Evolutionary conservation across 176 grass and related monocot genomes (phyloP).

Genomic region (Lolium rigidum): DNA sequence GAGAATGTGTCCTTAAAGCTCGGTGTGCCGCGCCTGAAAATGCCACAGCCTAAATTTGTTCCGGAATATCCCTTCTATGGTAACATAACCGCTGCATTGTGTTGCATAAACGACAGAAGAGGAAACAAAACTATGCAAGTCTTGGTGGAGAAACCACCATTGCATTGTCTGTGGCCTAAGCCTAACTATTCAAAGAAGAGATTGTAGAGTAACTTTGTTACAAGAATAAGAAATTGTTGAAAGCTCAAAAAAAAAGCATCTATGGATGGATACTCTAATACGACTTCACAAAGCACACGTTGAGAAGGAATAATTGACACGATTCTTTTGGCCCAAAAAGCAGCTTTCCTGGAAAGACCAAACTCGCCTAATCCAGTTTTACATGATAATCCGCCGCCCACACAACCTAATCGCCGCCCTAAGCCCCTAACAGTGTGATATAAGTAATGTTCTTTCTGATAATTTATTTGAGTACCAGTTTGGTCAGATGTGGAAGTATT

Average conservation of each 20-base stretch:
- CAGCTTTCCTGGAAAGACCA: slow-evolving; percentile 20
- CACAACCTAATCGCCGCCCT: background rate
- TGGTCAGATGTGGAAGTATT: background rate
- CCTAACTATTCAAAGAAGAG: background rate
- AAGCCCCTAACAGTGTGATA: background rate
- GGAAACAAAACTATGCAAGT: background rate
- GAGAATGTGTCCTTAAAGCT: slow-evolving; percentile 28
- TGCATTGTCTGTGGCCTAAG: background rate
- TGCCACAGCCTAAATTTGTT: background rate
- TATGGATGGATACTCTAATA: background rate
- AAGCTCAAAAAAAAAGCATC: background rate
- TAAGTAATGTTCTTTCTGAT: background rate
- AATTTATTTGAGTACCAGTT: background rate
- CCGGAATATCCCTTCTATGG: background rate
- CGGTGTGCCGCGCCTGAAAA: background rate
- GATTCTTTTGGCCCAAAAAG: slow-evolving; percentile 16
- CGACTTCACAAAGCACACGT: background rate
- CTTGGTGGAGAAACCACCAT: background rate
- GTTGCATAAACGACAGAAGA: too few species aligned
- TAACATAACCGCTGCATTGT: background rate
- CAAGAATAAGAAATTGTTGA: background rate
- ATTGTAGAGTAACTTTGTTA: background rate
- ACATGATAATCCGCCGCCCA: background rate
- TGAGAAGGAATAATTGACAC: background rate
- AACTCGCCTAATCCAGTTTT: background rate